A percentile compares a stretch with the other conserved stretches of the same genome.
These are phyloP conservation scores for Ophiostoma perfectum DNA, from an alignment of 2,329 filamentous ascomycete genomes.

Conservation along the genomic window DNA sequence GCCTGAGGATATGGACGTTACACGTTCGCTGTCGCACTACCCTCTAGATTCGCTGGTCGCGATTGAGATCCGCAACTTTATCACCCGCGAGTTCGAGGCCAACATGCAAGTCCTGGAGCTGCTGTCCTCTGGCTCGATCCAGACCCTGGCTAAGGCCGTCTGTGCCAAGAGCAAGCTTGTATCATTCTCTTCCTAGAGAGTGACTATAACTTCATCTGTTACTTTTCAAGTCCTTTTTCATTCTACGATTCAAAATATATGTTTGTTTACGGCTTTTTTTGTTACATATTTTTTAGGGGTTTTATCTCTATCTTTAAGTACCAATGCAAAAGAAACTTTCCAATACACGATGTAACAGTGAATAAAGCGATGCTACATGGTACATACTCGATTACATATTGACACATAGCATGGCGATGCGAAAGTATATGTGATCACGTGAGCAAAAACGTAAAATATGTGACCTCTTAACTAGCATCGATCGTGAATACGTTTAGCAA, in stretches of 20 bases:
- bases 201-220: not conserved
- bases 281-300: too few species aligned
- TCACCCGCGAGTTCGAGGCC: conserved; percentile 45
- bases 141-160: conserved; percentile 26
- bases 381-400: too few species aligned
- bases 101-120: conserved; percentile 52
- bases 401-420: too few species aligned
- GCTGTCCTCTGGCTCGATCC: conserved; percentile 43
- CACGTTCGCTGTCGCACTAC: conserved; percentile 39
- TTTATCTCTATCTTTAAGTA: too few species aligned
- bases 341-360: too few species aligned
- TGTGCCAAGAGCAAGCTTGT: conserved; percentile 26
- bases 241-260: not conserved
- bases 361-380: too few species aligned
- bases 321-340: too few species aligned
- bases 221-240: not conserved
- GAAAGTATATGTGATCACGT: too few species aligned
- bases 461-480: too few species aligned
- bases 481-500: too few species aligned
- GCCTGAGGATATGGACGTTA: conserved; percentile 44
- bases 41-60: conserved; percentile 46
- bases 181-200: conserved; percentile 8
- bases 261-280: not conserved
- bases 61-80: conserved; percentile 48
- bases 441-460: too few species aligned